A percentile compares a stretch with the other conserved stretches of the same genome.
phyloP scores from a whole-genome alignment of 108 stramenopile species.

The Skeletonema tropicum region DNA sequence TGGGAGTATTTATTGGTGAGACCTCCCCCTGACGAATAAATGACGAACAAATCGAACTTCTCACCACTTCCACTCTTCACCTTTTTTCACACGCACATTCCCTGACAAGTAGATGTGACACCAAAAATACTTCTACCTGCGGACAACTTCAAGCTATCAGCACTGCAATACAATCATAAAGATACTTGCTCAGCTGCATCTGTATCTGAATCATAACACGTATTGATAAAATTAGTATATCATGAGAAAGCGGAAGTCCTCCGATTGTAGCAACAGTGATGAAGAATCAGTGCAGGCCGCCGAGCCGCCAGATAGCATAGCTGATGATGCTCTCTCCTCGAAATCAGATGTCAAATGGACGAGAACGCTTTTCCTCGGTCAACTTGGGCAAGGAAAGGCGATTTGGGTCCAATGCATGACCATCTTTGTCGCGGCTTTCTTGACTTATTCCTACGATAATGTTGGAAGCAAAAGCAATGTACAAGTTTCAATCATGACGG shows the following conservation, averaged over 20 bases:
- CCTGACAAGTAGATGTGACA: too few species aligned
- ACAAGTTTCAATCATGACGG: conserved; percentile 58
- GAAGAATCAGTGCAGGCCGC: neutral
- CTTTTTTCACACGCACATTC: too few species aligned
- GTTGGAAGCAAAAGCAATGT: conserved; percentile 32
- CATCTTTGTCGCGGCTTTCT: conserved; percentile 30
- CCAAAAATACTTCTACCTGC: too few species aligned
- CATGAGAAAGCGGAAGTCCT: neutral
- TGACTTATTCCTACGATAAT: conserved; percentile 50
- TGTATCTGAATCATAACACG: neutral
- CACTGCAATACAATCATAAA: too few species aligned
- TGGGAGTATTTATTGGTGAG: too few species aligned
- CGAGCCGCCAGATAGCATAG: neutral
- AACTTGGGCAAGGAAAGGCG: conserved; percentile 25
- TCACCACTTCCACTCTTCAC: too few species aligned
- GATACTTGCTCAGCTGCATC: too few species aligned
- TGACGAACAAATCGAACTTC: too few species aligned
- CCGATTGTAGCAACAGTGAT: conserved; percentile 1
- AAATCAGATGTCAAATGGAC: neutral
- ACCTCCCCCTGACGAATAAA: too few species aligned
- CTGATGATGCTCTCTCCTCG: neutral
- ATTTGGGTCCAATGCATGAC: conserved; percentile 45
- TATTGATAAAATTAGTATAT: too few species aligned
- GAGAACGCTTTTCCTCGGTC: conserved; percentile 5
- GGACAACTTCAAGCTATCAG: too few species aligned